phyloP scores from a whole-genome alignment of 2,329 filamentous ascomycete genomes.

The Kalmusia sp. region DNA sequence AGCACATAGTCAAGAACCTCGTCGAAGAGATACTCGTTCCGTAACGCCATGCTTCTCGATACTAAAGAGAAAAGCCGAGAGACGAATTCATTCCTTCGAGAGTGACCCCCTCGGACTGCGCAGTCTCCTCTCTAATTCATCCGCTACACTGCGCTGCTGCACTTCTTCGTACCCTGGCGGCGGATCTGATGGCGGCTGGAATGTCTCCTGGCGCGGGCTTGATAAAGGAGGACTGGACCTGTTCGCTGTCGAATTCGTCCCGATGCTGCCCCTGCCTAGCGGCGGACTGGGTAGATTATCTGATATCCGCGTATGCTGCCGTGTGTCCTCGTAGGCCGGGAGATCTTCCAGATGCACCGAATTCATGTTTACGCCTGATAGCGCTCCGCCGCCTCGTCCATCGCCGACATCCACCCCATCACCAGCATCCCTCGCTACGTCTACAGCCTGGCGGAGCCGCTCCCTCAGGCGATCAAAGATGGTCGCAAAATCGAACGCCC shows the following conservation, averaged over 20 bases:
- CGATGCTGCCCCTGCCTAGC: conserved; percentile 19
- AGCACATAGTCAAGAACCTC: too few species aligned
- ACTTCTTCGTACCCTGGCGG: conserved; percentile 93
- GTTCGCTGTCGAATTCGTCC: conserved; percentile 27
- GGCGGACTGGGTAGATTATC: conserved; percentile 41
- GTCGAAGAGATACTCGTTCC: too few species aligned
- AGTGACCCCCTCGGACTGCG: conserved; percentile 26
- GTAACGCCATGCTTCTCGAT: too few species aligned
- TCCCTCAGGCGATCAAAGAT: conserved; percentile 86
- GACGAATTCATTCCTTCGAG: too few species aligned
- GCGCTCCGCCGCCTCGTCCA: conserved; percentile 46
- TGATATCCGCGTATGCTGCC: conserved; percentile 43
- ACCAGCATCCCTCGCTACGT: conserved; percentile 68
- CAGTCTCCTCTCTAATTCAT: conserved; percentile 68
- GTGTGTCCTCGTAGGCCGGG: conserved; percentile 79
- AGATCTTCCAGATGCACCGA: conserved; percentile 83
- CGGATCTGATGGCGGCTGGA: conserved; percentile 71
- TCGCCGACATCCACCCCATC: conserved; percentile 43
- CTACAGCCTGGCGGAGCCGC: conserved; percentile 79
- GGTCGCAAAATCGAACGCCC: conserved; percentile 89
- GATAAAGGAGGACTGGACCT: conserved; percentile 36
- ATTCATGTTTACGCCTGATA: conserved; percentile 62
- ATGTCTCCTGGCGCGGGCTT: conserved; percentile 41
- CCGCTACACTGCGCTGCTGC: conserved; percentile 79
- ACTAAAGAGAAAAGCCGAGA: too few species aligned